A percentile compares a stretch with the other conserved stretches of the same genome.
phyloP scores from a whole-genome alignment of 2,329 filamentous ascomycete genomes.

The Magnaporthiopsis incrustans region DNA sequence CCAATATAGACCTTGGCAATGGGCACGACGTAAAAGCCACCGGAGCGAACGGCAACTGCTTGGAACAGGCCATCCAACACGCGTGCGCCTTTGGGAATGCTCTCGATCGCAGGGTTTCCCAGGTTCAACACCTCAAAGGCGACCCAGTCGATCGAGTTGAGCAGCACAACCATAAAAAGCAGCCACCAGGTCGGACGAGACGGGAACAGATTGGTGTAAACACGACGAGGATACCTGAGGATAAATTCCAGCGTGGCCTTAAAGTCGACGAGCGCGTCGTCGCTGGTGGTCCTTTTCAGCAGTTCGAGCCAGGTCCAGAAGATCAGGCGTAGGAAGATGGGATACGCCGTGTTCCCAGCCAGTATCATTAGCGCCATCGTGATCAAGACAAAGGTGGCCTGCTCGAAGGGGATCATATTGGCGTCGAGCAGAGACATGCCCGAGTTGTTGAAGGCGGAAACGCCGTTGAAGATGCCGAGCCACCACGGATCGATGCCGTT shows the following conservation, averaged over 20 bases:
- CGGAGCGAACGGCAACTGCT: conserved; percentile 53
- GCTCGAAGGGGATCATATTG: conserved; percentile 56
- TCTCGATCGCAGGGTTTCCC: conserved; percentile 46
- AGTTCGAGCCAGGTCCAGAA: conserved; percentile 44
- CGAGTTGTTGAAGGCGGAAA: conserved; percentile 64
- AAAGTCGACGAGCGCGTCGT: conserved; percentile 27
- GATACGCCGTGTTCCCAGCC: conserved; percentile 59
- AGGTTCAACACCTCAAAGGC: conserved; percentile 59
- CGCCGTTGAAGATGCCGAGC: conserved; percentile 59
- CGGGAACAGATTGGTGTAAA: conserved; percentile 58
- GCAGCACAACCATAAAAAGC: conserved; percentile 48
- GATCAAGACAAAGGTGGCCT: conserved; percentile 40
- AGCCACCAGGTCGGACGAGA: conserved; percentile 58
- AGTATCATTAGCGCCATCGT: conserved; percentile 51
- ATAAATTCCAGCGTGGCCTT: conserved; percentile 47
- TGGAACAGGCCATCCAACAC: conserved; percentile 60
- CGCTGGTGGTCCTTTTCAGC: conserved; percentile 28
- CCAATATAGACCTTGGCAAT: conserved; percentile 50
- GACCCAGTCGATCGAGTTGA: conserved; percentile 58
- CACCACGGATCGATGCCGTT: conserved; percentile 61
- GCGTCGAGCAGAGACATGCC: conserved; percentile 60
- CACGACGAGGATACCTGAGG: conserved; percentile 46
- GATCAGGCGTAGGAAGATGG: conserved; percentile 52
- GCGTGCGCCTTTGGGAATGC: conserved; percentile 43
- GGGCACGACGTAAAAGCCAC: conserved; percentile 58